These are phyloP conservation scores for Tylopilus orsonianus DNA, from an alignment of 1,284 basidiomycete species.

Conservation along the genomic window DNA sequence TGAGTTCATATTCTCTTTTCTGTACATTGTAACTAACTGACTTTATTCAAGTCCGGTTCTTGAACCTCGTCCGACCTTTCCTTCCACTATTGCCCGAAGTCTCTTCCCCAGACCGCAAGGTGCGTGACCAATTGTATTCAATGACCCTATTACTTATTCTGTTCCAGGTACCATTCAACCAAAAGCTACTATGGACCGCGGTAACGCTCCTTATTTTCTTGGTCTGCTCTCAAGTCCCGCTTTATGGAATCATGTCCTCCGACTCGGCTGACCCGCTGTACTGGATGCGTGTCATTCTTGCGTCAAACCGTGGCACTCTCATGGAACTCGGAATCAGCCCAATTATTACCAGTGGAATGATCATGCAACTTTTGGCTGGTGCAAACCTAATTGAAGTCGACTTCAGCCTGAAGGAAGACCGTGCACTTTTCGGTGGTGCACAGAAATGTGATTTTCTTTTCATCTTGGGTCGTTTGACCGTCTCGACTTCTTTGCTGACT, in stretches of 20 bases:
- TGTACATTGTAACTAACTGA: conserved; percentile 29
- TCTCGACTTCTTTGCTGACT: conserved; percentile 1
- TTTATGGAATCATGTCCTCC: conserved; percentile 98
- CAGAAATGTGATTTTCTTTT: conserved; percentile 81
- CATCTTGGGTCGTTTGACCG: not conserved
- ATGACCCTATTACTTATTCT: conserved; percentile 17
- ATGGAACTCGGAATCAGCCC: conserved; percentile 99
- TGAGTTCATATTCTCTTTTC: conserved; percentile 21
- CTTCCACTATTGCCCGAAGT: conserved; percentile 93
- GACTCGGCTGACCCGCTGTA: conserved; percentile 98
- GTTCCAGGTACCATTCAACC: conserved; percentile 85
- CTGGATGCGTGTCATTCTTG: conserved; percentile 99
- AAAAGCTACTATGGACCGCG: conserved; percentile 96
- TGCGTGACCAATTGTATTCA: conserved; percentile 35
- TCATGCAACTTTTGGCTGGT: conserved; percentile 98
- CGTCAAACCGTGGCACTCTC: conserved; percentile 96
- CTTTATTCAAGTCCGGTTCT: conserved; percentile 68
- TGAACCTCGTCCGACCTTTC: conserved; percentile 95
- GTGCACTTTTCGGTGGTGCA: conserved; percentile 93
- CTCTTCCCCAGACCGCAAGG: conserved; percentile 94
- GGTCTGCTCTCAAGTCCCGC: conserved; percentile 94
- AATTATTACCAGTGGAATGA: conserved; percentile 98
- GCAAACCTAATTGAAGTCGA: conserved; percentile 98
- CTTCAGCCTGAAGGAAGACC: conserved; percentile 95
- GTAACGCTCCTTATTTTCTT: conserved; percentile 97